These are phyloP conservation scores for Calonectria multiphialidica DNA, from an alignment of 2,329 filamentous ascomycete genomes.

Conservation along the genomic window DNA sequence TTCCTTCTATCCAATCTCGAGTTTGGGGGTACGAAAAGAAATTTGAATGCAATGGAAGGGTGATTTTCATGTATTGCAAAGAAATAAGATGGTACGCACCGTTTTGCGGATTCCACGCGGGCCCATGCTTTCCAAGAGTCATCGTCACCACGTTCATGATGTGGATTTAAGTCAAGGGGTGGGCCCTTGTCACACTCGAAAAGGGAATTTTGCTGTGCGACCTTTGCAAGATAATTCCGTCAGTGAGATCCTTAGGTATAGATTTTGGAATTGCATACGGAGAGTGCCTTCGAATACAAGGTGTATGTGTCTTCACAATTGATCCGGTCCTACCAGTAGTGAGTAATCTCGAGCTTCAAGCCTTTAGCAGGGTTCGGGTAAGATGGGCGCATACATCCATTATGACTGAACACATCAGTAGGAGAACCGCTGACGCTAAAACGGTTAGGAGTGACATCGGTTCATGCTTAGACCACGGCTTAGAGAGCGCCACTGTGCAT, in stretches of 20 bases:
- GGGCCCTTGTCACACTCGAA: not conserved
- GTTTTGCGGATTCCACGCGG: not conserved
- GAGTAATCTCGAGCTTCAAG: not conserved
- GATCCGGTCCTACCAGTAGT: not conserved
- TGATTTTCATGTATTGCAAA: not conserved
- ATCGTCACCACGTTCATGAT: not conserved
- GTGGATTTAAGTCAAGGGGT: not conserved
- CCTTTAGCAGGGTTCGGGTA: not conserved
- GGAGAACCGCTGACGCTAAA: not conserved
- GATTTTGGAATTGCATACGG: not conserved
- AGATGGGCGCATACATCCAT: not conserved
- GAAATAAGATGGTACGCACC: not conserved
- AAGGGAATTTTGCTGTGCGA: not conserved
- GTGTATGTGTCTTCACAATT: not conserved
- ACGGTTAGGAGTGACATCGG: not conserved
- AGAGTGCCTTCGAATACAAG: not conserved
- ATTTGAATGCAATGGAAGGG: too few relatives aligned
- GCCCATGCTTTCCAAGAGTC: not conserved
- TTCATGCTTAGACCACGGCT: not conserved
- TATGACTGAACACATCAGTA: not conserved
- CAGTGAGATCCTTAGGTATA: not conserved
- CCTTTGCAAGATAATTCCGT: not conserved
- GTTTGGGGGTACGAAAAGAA: too few relatives aligned
- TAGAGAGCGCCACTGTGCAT: not conserved
- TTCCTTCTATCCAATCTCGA: not conserved